A percentile compares a stretch with the other conserved stretches of the same genome.
These are phyloP conservation scores for Exserohilum rostratum DNA, from an alignment of 2,329 filamentous ascomycete genomes.

Conservation along the genomic window DNA sequence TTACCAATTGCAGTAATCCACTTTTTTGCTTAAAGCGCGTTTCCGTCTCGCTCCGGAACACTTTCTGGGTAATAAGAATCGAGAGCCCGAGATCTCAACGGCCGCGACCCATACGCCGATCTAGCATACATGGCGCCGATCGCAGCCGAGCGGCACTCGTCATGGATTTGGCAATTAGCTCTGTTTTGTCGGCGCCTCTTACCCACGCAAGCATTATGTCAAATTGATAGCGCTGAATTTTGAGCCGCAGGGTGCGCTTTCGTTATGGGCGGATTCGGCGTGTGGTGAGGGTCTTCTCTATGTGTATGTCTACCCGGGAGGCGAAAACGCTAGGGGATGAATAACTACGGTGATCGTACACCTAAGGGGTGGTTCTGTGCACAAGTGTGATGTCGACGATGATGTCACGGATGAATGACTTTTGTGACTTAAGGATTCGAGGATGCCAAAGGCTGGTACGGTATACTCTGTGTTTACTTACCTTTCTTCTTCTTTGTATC, in stretches of 20 bases:
- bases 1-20: no score
- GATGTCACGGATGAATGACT: slow-evolving; percentile 7
- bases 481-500: no score
- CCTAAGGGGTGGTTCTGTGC: not conserved
- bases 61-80: no score
- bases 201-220: not conserved
- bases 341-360: not conserved
- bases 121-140: slow-evolving; percentile 11
- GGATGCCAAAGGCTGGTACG: not conserved
- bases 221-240: slow-evolving; percentile 6
- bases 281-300: no score
- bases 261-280: not conserved
- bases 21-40: no score
- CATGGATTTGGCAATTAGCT: slow-evolving; percentile 9
- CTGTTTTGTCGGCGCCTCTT: not conserved
- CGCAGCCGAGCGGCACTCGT: slow-evolving; percentile 10
- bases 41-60: not conserved
- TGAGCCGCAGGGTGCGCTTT: not conserved
- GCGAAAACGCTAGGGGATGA: no score
- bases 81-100: no score
- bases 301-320: no score
- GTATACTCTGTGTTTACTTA: not conserved
- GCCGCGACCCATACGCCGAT: not conserved
- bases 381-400: slow-evolving; percentile 9
- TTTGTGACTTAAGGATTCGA: slow-evolving; percentile 7